These are phyloP conservation scores for Coemansia asiatica DNA, from an alignment of 192 early-diverging fungal species.

Conservation along the genomic window DNA sequence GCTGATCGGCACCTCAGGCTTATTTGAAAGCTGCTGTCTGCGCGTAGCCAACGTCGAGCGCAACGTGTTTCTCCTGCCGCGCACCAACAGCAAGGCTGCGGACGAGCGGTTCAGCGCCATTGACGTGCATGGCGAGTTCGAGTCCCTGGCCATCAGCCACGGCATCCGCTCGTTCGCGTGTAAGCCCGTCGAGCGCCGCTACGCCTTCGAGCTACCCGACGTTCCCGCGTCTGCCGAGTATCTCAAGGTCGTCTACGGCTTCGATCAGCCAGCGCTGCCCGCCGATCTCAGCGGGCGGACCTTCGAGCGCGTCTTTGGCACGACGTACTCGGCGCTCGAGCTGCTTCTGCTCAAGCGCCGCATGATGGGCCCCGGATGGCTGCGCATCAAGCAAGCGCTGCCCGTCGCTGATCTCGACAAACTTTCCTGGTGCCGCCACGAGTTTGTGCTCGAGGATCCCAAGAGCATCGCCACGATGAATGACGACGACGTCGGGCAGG, in stretches of 20 bases:
- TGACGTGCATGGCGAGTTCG: conserved; percentile 79
- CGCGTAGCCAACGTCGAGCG: conserved; percentile 76
- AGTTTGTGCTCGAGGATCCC: conserved; percentile 67
- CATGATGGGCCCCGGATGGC: conserved; percentile 97
- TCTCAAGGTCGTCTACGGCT: conserved; percentile 83
- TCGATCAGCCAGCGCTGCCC: conserved; percentile 57
- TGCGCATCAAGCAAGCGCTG: conserved; percentile 63
- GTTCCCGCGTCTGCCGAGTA: conserved; percentile 82
- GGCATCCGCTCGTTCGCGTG: conserved; percentile 61
- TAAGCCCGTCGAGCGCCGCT: conserved; percentile 73
- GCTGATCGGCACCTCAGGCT: conserved; percentile 35
- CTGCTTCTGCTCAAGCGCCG: conserved; percentile 90
- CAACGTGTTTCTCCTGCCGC: conserved; percentile 91
- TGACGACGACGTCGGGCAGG: conserved; percentile 57
- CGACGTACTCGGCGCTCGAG: conserved; percentile 84
- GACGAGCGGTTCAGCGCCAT: conserved; percentile 40
- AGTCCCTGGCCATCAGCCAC: conserved; percentile 57
- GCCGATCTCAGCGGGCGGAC: conserved; percentile 63
- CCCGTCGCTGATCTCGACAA: conserved; percentile 35
- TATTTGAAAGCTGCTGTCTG: conserved; percentile 76
- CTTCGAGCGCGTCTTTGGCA: conserved; percentile 87
- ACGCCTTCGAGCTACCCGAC: conserved; percentile 85
- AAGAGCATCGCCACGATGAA: conserved; percentile 64
- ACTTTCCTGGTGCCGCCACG: conserved; percentile 87
- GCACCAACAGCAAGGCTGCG: conserved; percentile 48